A percentile compares a stretch with the other conserved stretches of the same genome.
These are phyloP conservation scores for Carallia brachiata DNA, from an alignment of 345 rosid genomes.

Conservation along the genomic window DNA sequence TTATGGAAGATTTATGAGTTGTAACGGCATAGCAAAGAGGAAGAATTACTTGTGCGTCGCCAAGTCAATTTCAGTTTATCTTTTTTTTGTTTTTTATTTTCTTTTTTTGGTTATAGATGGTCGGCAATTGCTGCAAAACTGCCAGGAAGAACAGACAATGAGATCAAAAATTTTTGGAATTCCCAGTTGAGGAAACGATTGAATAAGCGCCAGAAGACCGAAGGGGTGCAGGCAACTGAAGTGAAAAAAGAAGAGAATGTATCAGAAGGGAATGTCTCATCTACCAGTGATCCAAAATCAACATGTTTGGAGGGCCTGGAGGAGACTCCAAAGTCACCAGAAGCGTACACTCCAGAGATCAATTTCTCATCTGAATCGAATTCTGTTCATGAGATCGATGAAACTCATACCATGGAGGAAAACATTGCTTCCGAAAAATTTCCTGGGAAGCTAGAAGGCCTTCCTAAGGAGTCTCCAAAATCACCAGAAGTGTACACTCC, in stretches of 20 bases:
- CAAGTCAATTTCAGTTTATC: too few relatives aligned
- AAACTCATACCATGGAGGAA: neutral
- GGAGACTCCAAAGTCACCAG: neutral
- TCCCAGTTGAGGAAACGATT: constrained; percentile 39
- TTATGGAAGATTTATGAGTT: neutral
- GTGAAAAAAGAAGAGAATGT: neutral
- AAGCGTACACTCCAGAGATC: neutral
- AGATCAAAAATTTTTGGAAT: constrained; percentile 50
- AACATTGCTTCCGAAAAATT: neutral
- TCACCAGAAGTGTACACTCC: neutral
- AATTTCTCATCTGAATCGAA: too few relatives aligned
- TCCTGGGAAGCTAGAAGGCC: neutral
- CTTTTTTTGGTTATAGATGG: constrained; percentile 36
- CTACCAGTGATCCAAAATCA: neutral
- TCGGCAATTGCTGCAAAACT: constrained; percentile 47
- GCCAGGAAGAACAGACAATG: constrained; percentile 57
- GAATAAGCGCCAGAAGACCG: constrained; percentile 6
- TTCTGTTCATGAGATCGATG: neutral
- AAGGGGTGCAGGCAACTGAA: constrained; percentile 9
- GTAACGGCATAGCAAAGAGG: too few relatives aligned
- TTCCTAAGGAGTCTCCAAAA: too few relatives aligned
- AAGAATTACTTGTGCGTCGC: neutral
- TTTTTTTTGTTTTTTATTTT: neutral
- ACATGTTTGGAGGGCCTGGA: neutral
- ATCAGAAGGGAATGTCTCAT: neutral